These are phyloP conservation scores for Exsudoporus frostii DNA, from an alignment of 768 basidiomycete genomes.

Conservation along the genomic window DNA sequence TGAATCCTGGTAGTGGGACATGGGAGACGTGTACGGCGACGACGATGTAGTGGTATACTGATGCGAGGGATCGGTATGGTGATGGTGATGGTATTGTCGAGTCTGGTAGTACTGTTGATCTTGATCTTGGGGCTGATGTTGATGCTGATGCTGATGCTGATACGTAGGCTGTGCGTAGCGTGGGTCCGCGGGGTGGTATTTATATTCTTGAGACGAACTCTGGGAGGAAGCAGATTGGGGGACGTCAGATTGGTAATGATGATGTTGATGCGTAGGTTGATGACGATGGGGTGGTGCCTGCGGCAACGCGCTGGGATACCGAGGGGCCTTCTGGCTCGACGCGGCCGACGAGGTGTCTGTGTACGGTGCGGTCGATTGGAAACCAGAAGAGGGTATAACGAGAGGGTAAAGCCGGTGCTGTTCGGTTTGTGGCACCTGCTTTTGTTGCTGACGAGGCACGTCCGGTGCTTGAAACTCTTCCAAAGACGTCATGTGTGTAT, in stretches of 20 bases:
- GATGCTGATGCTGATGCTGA: slow-evolving; percentile 8
- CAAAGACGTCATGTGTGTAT: slow-evolving; percentile 9
- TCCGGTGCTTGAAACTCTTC: slow-evolving; percentile 3
- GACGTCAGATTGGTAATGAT: slow-evolving; percentile 12
- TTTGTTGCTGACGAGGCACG: background rate
- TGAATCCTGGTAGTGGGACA: slow-evolving; percentile 8
- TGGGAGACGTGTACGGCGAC: slow-evolving; percentile 4
- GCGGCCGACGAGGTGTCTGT: background rate
- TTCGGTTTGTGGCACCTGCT: slow-evolving; percentile 17
- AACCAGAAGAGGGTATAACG: slow-evolving; percentile 19
- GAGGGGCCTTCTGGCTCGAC: background rate
- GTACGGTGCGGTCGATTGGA: slow-evolving; percentile 6
- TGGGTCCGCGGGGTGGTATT: slow-evolving; percentile 9
- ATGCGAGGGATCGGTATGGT: slow-evolving; percentile 7
- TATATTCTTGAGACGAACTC: slow-evolving; percentile 9
- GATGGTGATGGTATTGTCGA: slow-evolving; percentile 17
- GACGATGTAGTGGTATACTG: background rate
- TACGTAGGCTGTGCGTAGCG: slow-evolving; percentile 9
- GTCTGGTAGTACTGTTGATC: slow-evolving; percentile 24
- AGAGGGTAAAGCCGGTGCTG: slow-evolving; percentile 24
- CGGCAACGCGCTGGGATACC: slow-evolving; percentile 4
- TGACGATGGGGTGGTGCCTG: slow-evolving; percentile 3
- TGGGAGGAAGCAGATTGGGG: slow-evolving; percentile 22
- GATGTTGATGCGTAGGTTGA: slow-evolving; percentile 4
- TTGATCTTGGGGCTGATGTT: slow-evolving; percentile 13